Evolutionary conservation across 495 filamentous ascomycete genomes (phyloP).

Genomic region (Xylaria flabelliformis): DNA sequence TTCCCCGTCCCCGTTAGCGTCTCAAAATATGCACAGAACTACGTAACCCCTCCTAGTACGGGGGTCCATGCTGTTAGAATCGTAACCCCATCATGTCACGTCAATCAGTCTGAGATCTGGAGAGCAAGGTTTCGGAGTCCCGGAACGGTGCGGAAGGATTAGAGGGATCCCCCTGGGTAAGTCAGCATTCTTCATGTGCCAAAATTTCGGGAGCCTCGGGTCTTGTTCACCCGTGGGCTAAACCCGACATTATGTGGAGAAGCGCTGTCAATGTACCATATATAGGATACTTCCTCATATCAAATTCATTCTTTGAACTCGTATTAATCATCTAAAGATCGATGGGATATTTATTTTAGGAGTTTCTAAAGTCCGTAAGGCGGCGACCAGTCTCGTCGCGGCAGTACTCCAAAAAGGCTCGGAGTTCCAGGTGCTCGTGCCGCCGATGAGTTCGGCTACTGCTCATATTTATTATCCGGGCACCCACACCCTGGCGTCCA

Average conservation of each 20-base stretch:
- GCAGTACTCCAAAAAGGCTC: constrained; percentile 11
- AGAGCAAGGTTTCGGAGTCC: constrained; percentile 18
- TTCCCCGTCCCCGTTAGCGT: neutral
- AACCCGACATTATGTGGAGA: neutral
- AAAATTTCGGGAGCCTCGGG: constrained; percentile 16
- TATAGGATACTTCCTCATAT: neutral
- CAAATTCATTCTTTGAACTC: neutral
- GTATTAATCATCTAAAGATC: neutral
- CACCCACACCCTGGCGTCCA: constrained; percentile 10
- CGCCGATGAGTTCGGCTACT: constrained; percentile 15
- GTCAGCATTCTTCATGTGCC: neutral
- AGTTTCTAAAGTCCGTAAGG: neutral
- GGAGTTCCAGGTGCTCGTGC: neutral
- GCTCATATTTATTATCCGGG: neutral
- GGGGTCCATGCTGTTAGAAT: neutral
- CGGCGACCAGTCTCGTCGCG: neutral
- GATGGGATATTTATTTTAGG: neutral
- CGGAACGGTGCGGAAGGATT: constrained; percentile 25
- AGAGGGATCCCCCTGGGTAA: constrained; percentile 12
- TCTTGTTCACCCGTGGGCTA: neutral
- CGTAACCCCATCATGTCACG: constrained; percentile 6
- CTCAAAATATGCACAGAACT: neutral
- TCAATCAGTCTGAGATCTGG: constrained; percentile 19
- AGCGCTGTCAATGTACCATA: neutral
- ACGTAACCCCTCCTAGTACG: neutral